phyloP scores from a whole-genome alignment of 2,329 filamentous ascomycete genomes.

The Aureobasidium sp. region DNA sequence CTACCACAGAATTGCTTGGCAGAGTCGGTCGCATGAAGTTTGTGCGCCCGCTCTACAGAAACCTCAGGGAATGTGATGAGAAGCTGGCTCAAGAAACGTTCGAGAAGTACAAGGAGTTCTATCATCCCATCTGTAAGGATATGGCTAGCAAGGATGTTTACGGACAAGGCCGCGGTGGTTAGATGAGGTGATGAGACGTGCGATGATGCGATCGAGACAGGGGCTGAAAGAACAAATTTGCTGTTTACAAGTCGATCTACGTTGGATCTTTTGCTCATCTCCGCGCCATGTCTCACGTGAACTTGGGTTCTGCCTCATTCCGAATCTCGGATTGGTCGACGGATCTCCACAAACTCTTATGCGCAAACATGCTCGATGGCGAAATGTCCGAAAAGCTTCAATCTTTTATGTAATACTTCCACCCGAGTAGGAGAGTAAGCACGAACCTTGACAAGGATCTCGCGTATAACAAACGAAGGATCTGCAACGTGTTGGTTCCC shows the following conservation, averaged over 20 bases:
- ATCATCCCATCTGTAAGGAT: slow-evolving; percentile 83
- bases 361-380: not conserved
- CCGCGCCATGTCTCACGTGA: not conserved
- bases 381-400: not conserved
- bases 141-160: slow-evolving; percentile 83
- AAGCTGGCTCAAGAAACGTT: slow-evolving; percentile 75
- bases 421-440: not conserved
- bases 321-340: not conserved
- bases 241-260: not conserved
- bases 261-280: not conserved
- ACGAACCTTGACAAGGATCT: not conserved
- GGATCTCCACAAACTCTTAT: not conserved
- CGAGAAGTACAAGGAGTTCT: slow-evolving; percentile 81
- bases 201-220: not conserved
- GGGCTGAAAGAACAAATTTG: not conserved
- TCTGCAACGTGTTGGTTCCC: not conserved
- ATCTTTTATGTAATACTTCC: not conserved
- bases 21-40: slow-evolving; percentile 95
- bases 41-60: slow-evolving; percentile 75
- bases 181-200: slow-evolving; percentile 35
- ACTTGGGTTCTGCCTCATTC: not conserved
- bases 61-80: slow-evolving; percentile 66
- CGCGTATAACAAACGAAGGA: not conserved
- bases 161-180: slow-evolving; percentile 26
- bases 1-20: slow-evolving; percentile 68